Evolutionary conservation across 192 early-diverging fungal species (phyloP).

Genomic region (Backusella psychrophila): DNA sequence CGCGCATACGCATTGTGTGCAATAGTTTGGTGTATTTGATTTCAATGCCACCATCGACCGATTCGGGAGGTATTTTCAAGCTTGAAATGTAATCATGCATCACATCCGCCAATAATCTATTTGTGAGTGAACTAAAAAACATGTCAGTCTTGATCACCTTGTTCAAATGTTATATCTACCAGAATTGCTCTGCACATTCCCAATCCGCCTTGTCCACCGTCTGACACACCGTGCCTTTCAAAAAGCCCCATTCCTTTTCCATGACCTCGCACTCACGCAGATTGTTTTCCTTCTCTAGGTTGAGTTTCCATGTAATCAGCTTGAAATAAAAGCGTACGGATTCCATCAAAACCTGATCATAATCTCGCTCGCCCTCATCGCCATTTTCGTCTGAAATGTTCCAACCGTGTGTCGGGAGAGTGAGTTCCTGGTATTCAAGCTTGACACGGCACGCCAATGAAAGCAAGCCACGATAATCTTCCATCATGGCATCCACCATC

Average conservation of each 20-base stretch:
- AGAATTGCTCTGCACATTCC: slow-evolving; percentile 76
- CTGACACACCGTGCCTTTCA: slow-evolving; percentile 61
- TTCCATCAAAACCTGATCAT: slow-evolving; percentile 68
- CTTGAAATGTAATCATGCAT: slow-evolving; percentile 46
- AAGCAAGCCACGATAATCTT: slow-evolving; percentile 75
- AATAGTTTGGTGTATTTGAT: slow-evolving; percentile 59
- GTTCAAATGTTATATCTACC: slow-evolving; percentile 25
- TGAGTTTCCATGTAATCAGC: slow-evolving; percentile 73
- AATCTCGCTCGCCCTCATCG: slow-evolving; percentile 33
- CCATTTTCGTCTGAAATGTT: slow-evolving; percentile 46
- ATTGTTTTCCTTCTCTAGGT: slow-evolving; percentile 51
- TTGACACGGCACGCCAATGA: slow-evolving; percentile 72
- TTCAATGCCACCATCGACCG: slow-evolving; percentile 37
- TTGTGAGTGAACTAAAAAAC: slow-evolving; percentile 43
- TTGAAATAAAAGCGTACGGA: slow-evolving; percentile 77
- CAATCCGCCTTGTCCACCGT: slow-evolving; percentile 71
- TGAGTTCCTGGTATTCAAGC: slow-evolving; percentile 62
- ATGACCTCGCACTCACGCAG: slow-evolving; percentile 76
- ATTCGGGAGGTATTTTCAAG: slow-evolving; percentile 35
- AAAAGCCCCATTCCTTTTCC: slow-evolving; percentile 80
- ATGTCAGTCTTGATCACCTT: not conserved
- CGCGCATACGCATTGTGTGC: slow-evolving; percentile 62
- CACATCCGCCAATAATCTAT: slow-evolving; percentile 44
- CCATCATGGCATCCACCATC: slow-evolving; percentile 77
- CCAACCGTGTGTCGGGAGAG: slow-evolving; percentile 63